phyloP scores from a whole-genome alignment of 192 early-diverging fungal genomes.

The Gryganskiella cystojenkinii region DNA sequence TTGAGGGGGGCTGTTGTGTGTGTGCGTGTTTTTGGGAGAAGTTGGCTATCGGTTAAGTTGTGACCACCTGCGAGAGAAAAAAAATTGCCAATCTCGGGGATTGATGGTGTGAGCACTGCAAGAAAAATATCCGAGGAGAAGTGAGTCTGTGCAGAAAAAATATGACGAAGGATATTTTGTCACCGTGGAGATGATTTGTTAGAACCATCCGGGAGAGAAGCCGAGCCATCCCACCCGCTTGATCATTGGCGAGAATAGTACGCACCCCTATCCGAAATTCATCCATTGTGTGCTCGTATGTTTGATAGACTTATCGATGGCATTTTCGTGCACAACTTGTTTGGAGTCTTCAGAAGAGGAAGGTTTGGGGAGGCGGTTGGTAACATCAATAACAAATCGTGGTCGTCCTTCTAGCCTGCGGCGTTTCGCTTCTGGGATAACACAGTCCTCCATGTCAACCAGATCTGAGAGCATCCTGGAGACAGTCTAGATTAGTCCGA shows the following conservation, averaged over 20 bases:
- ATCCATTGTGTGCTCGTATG: neutral
- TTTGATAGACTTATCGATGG: slow-evolving; percentile 6
- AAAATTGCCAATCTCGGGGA: no score
- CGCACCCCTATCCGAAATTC: neutral
- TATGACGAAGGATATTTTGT: no score
- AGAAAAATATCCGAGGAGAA: no score
- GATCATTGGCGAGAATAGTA: neutral
- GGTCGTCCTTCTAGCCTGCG: slow-evolving; percentile 19
- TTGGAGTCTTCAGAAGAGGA: neutral
- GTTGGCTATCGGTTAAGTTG: no score
- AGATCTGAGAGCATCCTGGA: neutral
- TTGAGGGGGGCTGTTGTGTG: no score
- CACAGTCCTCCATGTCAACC: slow-evolving; percentile 23
- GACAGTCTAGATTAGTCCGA: no score
- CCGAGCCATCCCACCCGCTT: neutral
- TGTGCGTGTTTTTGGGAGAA: no score
- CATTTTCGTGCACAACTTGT: neutral
- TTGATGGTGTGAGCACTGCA: no score
- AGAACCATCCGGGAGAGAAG: slow-evolving; percentile 20
- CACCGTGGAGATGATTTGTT: neutral
- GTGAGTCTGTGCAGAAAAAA: no score
- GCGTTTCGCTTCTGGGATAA: slow-evolving; percentile 12
- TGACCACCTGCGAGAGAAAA: no score
- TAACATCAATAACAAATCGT: slow-evolving; percentile 13
- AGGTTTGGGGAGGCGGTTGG: neutral